Evolutionary conservation across 331 rosid species (phyloP).

Genomic region (Malus hybrid): DNA sequence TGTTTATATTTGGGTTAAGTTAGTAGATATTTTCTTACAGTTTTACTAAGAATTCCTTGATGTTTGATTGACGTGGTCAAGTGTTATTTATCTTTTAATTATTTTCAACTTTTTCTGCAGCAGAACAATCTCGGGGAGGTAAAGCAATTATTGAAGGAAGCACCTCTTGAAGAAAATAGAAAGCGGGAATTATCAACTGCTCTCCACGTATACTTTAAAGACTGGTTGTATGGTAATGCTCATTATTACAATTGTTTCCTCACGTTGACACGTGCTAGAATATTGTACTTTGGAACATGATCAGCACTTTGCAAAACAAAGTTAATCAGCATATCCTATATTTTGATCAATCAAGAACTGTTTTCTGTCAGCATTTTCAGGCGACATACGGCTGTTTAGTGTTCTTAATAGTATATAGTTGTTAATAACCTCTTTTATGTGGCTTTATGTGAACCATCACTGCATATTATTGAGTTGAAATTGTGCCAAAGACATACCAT

Average conservation of each 20-base stretch:
- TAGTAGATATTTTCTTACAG: not conserved
- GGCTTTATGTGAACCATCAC: not conserved
- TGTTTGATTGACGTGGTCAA: slow-evolving; percentile 10
- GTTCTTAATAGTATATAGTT: not conserved
- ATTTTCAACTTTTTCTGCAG: slow-evolving; percentile 32
- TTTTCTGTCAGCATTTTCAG: not conserved
- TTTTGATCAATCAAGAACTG: not conserved
- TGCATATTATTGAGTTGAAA: not conserved
- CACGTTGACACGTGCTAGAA: not conserved
- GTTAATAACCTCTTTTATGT: too few relatives aligned
- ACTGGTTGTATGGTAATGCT: slow-evolving; percentile 85
- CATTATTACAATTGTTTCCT: not conserved
- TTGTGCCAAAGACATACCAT: not conserved
- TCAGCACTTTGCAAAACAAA: not conserved
- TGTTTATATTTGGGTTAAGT: not conserved
- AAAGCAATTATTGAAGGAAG: slow-evolving; percentile 69
- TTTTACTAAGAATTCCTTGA: slow-evolving; percentile 9
- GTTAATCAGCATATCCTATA: not conserved
- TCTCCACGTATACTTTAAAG: slow-evolving; percentile 85
- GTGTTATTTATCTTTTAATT: not conserved
- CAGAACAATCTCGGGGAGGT: slow-evolving; percentile 65
- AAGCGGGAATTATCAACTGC: slow-evolving; percentile 86
- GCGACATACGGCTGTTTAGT: not conserved
- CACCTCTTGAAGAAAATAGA: slow-evolving; percentile 86
- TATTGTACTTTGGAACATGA: not conserved